Conservation (phyloP, 805 yeast species). For the Blastobotrys peoriensis region DNA sequence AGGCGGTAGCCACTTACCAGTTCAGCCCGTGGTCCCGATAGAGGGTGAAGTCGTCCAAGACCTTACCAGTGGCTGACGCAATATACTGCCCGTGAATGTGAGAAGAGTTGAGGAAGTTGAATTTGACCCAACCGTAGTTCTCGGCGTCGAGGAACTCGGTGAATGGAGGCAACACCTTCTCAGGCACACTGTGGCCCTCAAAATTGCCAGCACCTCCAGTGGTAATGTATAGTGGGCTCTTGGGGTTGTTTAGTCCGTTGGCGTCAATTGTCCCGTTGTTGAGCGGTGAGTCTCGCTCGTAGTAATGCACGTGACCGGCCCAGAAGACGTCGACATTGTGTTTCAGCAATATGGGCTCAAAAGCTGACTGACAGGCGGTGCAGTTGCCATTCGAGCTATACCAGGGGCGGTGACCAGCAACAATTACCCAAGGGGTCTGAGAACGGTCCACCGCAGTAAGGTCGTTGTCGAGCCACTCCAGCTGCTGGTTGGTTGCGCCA, state of each 20-base stretch:
- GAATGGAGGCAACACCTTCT: too few relatives aligned
- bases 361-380: slow-evolving; percentile 20
- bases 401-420: slow-evolving; percentile 29
- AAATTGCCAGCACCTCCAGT: slow-evolving; percentile 30
- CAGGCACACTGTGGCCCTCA: slow-evolving; percentile 27
- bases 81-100: too few relatives aligned
- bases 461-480: slow-evolving; percentile 27
- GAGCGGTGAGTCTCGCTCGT: slow-evolving; percentile 21
- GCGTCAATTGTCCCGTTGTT: slow-evolving; percentile 24
- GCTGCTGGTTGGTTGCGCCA: slow-evolving; percentile 23
- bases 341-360: slow-evolving; percentile 20
- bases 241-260: slow-evolving; percentile 25
- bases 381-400: slow-evolving; percentile 20
- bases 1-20: too few relatives aligned
- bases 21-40: too few relatives aligned
- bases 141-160: neutral
- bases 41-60: too few relatives aligned
- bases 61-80: too few relatives aligned
- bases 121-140: slow-evolving; percentile 23
- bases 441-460: slow-evolving; percentile 25
- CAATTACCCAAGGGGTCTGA: slow-evolving; percentile 27
- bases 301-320: slow-evolving; percentile 25
- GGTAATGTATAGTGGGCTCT: slow-evolving; percentile 27
- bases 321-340: slow-evolving; percentile 23
- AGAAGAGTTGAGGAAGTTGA: slow-evolving; percentile 29